These are phyloP conservation scores for Aaosphaeria pasadenensis DNA, from an alignment of 2,329 filamentous ascomycete species.

Conservation along the genomic window DNA sequence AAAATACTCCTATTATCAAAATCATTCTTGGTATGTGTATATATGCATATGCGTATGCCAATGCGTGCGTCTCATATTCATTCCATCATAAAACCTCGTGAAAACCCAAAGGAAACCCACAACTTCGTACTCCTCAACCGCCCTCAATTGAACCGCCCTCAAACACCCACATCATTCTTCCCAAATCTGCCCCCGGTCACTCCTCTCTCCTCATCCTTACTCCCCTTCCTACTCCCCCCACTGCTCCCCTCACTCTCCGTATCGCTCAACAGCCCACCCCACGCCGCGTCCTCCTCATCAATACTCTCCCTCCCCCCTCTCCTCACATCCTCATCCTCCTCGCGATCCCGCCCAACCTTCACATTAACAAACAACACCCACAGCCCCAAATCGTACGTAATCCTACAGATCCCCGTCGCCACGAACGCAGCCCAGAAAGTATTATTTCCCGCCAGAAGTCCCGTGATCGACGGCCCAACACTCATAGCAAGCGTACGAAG, in stretches of 20 bases:
- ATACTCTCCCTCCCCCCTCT: slow-evolving; percentile 7
- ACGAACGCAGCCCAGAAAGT: slow-evolving; percentile 39
- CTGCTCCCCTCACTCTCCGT: slow-evolving; percentile 13
- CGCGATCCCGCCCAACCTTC: slow-evolving; percentile 17
- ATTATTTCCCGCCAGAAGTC: slow-evolving; percentile 30
- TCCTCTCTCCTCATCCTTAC: slow-evolving; percentile 18
- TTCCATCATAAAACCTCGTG: no score
- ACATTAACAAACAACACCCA: slow-evolving; percentile 38
- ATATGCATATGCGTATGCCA: no score
- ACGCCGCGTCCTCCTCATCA: slow-evolving; percentile 20
- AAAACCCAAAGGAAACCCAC: no score
- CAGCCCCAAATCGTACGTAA: slow-evolving; percentile 36
- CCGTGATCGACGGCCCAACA: slow-evolving; percentile 39
- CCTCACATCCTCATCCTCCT: slow-evolving; percentile 4
- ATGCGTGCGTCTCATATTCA: no score
- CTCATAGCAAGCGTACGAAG: slow-evolving; percentile 59
- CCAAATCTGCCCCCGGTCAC: background rate
- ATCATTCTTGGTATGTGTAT: no score
- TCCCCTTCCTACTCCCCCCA: slow-evolving; percentile 14
- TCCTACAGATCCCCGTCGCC: slow-evolving; percentile 32
- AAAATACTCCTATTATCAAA: no score
- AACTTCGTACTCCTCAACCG: no score
- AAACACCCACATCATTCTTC: no score
- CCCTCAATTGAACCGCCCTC: no score
- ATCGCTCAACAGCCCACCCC: slow-evolving; percentile 29